These are phyloP conservation scores for Macrotyloma uniflorum DNA, from an alignment of 306 rosid species.

Conservation along the genomic window DNA sequence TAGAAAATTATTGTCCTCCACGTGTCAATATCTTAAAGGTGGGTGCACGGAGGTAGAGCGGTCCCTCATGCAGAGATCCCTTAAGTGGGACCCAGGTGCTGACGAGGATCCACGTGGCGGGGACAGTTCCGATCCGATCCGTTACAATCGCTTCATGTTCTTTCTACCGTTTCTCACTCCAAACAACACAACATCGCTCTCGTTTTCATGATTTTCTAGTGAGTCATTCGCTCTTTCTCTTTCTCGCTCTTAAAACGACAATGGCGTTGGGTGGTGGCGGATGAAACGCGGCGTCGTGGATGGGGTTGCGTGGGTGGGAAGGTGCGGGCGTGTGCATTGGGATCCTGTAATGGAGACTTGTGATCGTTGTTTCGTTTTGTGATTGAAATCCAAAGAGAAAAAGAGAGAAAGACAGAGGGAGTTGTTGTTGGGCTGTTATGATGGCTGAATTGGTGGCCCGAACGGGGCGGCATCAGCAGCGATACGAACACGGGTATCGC, in stretches of 20 bases:
- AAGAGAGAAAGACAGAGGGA: not conserved
- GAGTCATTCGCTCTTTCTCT: not conserved
- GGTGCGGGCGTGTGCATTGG: not conserved
- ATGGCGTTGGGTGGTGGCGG: not conserved
- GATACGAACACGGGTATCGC: slow-evolving; percentile 77
- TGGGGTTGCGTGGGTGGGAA: not conserved
- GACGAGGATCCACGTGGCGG: not conserved
- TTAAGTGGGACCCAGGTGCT: not conserved
- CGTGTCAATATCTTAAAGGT: not conserved
- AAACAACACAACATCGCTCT: not conserved
- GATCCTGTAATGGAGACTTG: not conserved
- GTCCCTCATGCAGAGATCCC: not conserved
- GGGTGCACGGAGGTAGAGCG: not conserved
- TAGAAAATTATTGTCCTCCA: not conserved
- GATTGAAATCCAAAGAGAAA: not conserved
- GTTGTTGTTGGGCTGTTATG: not conserved
- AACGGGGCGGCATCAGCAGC: slow-evolving; percentile 81
- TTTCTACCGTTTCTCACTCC: not conserved
- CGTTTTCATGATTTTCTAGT: not conserved
- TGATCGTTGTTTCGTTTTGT: not conserved
- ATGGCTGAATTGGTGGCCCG: slow-evolving; percentile 86
- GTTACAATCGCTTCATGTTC: slow-evolving; percentile 26
- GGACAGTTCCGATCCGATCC: slow-evolving; percentile 13
- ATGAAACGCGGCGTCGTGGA: slow-evolving; percentile 9
- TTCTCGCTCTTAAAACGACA: slow-evolving; percentile 22